Conservation (phyloP, 2,329 filamentous ascomycete species). For the Aphanoascus verrucosus region DNA sequence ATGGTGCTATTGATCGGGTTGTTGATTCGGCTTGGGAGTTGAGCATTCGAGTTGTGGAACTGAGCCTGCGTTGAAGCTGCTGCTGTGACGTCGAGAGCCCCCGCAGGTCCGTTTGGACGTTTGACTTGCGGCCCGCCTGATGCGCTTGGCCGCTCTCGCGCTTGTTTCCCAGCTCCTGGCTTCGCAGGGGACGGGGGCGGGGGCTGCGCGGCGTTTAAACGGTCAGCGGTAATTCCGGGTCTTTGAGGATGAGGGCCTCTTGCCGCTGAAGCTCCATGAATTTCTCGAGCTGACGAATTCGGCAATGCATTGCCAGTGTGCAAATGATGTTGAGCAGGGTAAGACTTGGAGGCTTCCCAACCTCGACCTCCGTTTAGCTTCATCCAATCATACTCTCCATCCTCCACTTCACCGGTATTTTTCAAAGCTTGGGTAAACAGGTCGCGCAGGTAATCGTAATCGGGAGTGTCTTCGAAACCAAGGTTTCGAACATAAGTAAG, state of each 20-base stretch:
- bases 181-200: conserved; percentile 77
- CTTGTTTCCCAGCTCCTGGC: conserved; percentile 58
- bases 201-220: conserved; percentile 91
- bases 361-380: conserved; percentile 89
- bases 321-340: conserved; percentile 60
- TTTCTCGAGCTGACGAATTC: conserved; percentile 72
- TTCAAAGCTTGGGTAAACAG: conserved; percentile 94
- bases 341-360: conserved; percentile 69
- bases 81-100: conserved; percentile 57
- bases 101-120: conserved; percentile 51
- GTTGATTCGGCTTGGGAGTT: conserved; percentile 57
- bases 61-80: conserved; percentile 89
- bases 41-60: conserved; percentile 90
- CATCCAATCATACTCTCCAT: conserved; percentile 99
- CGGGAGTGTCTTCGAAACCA: conserved; percentile 94
- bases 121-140: conserved; percentile 62
- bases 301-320: conserved; percentile 69
- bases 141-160: conserved; percentile 61
- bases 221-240: conserved; percentile 62
- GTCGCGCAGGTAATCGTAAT: conserved; percentile 95
- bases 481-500: conserved; percentile 94
- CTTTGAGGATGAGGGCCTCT: conserved; percentile 43
- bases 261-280: conserved; percentile 59
- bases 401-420: conserved; percentile 86
- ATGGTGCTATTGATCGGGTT: conserved; percentile 47